Conservation (phyloP, 108 stramenopile species). For the Skeletonema menzelii region DNA sequence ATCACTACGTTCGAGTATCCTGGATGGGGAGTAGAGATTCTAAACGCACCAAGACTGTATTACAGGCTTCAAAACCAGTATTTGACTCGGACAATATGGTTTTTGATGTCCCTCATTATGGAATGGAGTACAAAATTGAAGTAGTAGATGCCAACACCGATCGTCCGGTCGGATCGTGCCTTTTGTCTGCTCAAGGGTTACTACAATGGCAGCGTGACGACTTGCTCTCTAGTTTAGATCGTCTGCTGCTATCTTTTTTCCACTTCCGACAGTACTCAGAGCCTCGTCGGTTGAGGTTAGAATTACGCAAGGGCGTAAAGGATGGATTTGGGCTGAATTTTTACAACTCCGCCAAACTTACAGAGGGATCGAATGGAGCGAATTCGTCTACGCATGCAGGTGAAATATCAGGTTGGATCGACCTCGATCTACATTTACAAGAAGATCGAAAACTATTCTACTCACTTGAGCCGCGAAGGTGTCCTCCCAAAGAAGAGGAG, state of each 20-base stretch:
- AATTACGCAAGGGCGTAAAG: conserved; percentile 66
- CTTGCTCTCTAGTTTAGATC: conserved; percentile 30
- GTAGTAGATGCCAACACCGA: conserved; percentile 79
- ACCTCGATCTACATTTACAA: conserved; percentile 61
- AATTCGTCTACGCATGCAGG: conserved; percentile 31
- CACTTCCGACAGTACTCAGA: conserved; percentile 46
- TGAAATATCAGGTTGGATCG: conserved; percentile 76
- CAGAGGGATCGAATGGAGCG: conserved; percentile 24
- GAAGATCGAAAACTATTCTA: conserved; percentile 68
- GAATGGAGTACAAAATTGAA: conserved; percentile 76
- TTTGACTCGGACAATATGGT: conserved; percentile 70
- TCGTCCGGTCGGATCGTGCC: conserved; percentile 57
- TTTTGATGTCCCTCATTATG: conserved; percentile 72
- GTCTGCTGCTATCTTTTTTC: conserved; percentile 32
- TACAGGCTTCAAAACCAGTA: conserved; percentile 63
- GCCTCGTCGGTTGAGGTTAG: conserved; percentile 49
- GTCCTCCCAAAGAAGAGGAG: conserved; percentile 59
- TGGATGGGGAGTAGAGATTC: conserved; percentile 50
- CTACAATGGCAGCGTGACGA: conserved; percentile 79
- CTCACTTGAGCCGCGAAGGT: conserved; percentile 44
- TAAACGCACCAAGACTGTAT: conserved; percentile 65
- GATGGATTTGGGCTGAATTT: conserved; percentile 65
- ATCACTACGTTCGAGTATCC: conserved; percentile 82
- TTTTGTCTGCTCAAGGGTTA: conserved; percentile 71
- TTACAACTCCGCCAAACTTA: conserved; percentile 48